Conservation (phyloP, 2,329 filamentous ascomycete species). For the Aspergillus tamarii region DNA sequence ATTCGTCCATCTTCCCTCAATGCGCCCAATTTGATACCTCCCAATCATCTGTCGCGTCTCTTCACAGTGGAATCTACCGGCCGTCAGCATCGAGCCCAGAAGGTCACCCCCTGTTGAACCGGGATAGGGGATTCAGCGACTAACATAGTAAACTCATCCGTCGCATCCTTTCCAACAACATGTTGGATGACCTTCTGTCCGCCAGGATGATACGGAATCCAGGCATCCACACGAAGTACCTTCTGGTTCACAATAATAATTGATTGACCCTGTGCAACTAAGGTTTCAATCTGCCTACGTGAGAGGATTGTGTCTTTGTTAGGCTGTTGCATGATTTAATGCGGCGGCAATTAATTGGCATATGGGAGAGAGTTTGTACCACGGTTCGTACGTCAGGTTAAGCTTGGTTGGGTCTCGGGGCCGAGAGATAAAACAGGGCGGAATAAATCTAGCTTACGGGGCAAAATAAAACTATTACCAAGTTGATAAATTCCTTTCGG, state of each 20-base stretch:
- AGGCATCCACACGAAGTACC: slow-evolving; percentile 83
- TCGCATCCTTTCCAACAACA: slow-evolving; percentile 90
- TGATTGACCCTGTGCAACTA: slow-evolving; percentile 77
- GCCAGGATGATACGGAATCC: slow-evolving; percentile 87
- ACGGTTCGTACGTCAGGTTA: background rate
- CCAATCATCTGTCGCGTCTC: slow-evolving; percentile 75
- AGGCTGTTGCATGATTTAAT: background rate
- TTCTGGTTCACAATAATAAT: slow-evolving; percentile 79
- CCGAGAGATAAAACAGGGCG: background rate
- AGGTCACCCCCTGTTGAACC: too few species aligned
- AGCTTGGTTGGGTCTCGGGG: background rate
- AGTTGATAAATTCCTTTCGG: background rate
- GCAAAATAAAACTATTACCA: too few species aligned
- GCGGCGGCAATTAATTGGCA: background rate
- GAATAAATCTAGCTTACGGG: too few species aligned
- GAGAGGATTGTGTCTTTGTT: slow-evolving; percentile 6
- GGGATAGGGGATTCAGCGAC: slow-evolving; percentile 34
- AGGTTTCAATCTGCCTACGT: slow-evolving; percentile 64
- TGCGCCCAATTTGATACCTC: slow-evolving; percentile 76
- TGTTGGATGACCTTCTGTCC: slow-evolving; percentile 86
- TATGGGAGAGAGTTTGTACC: background rate
- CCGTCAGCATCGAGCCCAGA: background rate
- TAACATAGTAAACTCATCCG: slow-evolving; percentile 86
- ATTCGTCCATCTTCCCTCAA: slow-evolving; percentile 80
- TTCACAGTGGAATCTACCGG: slow-evolving; percentile 73